Percentiles rank a stretch among this genome's conserved stretches.
Evolutionary conservation across 2,329 filamentous ascomycete genomes (phyloP).

Genomic region (Talaromyces marneffei): DNA sequence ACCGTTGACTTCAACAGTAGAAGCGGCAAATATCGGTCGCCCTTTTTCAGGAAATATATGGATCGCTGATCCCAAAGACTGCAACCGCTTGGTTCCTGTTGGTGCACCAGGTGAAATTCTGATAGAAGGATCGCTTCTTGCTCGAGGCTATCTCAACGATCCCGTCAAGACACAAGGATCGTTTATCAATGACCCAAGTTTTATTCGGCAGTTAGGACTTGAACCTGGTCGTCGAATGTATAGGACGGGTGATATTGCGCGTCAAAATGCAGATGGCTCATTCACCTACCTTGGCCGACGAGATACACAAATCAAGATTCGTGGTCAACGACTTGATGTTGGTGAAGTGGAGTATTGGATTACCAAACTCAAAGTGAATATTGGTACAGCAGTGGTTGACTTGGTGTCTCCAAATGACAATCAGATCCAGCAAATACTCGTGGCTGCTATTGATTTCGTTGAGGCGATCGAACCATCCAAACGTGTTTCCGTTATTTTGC

Average conservation of each 20-base stretch:
- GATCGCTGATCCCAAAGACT: not conserved
- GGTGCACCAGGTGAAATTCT: not conserved
- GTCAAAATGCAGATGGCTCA: conserved; percentile 33
- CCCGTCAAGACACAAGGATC: not conserved
- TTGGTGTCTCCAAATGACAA: not conserved
- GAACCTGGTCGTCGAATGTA: not conserved
- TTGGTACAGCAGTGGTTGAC: not conserved
- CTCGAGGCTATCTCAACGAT: not conserved
- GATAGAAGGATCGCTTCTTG: not conserved
- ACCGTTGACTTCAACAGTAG: conserved; percentile 22
- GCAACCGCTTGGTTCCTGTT: not conserved
- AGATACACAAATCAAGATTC: conserved; percentile 37
- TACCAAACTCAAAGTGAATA: not conserved
- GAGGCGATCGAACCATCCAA: not conserved
- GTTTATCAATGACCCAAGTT: not conserved
- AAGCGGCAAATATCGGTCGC: not conserved
- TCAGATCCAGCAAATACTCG: not conserved
- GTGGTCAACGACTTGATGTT: conserved; percentile 39
- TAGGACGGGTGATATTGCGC: not conserved
- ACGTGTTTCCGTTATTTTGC: not conserved
- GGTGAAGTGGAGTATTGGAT: conserved; percentile 34
- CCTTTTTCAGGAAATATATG: not conserved
- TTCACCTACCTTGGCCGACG: conserved; percentile 28
- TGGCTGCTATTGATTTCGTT: not conserved
- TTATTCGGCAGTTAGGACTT: not conserved